Evolutionary conservation across 2,329 filamentous ascomycete genomes (phyloP).

Genomic region (Gaeumannomyces sp.): DNA sequence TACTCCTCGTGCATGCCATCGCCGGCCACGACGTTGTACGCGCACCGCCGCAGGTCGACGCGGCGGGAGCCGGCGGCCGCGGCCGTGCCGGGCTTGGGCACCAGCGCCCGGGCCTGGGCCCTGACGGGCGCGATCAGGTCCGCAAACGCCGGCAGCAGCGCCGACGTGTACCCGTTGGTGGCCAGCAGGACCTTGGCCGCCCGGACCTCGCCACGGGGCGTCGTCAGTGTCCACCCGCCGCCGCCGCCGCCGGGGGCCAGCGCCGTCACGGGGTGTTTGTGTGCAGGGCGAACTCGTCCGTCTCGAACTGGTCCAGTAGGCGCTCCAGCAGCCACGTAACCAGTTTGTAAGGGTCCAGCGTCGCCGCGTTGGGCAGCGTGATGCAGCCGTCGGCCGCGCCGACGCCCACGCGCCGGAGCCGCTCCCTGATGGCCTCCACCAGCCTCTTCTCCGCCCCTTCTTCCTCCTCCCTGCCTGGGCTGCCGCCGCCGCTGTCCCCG

Average conservation of each 20-base stretch:
- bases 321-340: slow-evolving; percentile 64
- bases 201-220: slow-evolving; percentile 59
- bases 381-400: slow-evolving; percentile 56
- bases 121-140: slow-evolving; percentile 71
- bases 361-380: slow-evolving; percentile 58
- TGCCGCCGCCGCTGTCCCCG: too few relatives aligned
- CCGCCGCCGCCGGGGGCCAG: slow-evolving; percentile 28
- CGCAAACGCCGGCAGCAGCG: slow-evolving; percentile 62
- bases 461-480: too few relatives aligned
- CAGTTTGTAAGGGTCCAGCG: slow-evolving; percentile 80
- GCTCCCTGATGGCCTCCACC: too few relatives aligned
- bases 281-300: slow-evolving; percentile 60
- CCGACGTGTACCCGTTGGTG: slow-evolving; percentile 79
- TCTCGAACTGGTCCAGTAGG: slow-evolving; percentile 35
- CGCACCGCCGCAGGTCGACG: background rate
- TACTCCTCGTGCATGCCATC: slow-evolving; percentile 55
- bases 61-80: background rate
- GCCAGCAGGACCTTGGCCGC: slow-evolving; percentile 65
- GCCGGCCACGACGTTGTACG: slow-evolving; percentile 3
- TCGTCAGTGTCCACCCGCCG: slow-evolving; percentile 55
- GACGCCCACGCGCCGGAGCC: slow-evolving; percentile 35
- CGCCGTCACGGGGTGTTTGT: slow-evolving; percentile 56
- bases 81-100: slow-evolving; percentile 39
- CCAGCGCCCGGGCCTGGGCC: slow-evolving; percentile 64
- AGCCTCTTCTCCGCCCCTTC: background rate